Conservation (phyloP, 2,329 filamentous ascomycete species). For the Sclerotinia nivalis region DNA sequence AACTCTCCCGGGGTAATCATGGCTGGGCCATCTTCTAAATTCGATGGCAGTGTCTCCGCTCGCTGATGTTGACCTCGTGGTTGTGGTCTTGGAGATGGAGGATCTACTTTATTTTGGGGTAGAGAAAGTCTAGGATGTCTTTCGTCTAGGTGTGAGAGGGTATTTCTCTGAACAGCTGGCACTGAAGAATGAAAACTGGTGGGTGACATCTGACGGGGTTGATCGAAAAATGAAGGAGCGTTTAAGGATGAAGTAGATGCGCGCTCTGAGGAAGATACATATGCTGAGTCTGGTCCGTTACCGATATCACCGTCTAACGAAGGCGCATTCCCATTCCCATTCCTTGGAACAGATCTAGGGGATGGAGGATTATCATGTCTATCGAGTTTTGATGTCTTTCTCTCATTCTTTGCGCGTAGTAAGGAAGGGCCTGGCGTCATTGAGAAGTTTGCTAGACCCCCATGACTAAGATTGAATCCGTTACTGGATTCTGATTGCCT, state of each 20-base stretch:
- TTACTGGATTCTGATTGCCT: slow-evolving; percentile 68
- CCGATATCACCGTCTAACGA: slow-evolving; percentile 45
- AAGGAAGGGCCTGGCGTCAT: slow-evolving; percentile 37
- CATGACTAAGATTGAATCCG: slow-evolving; percentile 50
- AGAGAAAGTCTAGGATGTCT: slow-evolving; percentile 57
- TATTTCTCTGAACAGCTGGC: slow-evolving; percentile 32
- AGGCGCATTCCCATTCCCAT: slow-evolving; percentile 28
- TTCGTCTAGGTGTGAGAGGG: slow-evolving; percentile 46
- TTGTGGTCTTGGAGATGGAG: slow-evolving; percentile 42
- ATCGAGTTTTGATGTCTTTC: slow-evolving; percentile 31
- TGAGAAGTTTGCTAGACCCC: slow-evolving; percentile 49
- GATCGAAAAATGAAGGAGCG: slow-evolving; percentile 43
- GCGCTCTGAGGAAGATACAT: slow-evolving; percentile 52
- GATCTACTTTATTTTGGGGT: slow-evolving; percentile 50
- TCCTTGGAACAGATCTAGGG: slow-evolving; percentile 30
- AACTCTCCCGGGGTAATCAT: slow-evolving; percentile 58
- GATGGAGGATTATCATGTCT: slow-evolving; percentile 31
- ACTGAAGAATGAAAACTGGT: slow-evolving; percentile 43
- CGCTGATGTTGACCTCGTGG: slow-evolving; percentile 37
- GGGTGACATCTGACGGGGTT: slow-evolving; percentile 52
- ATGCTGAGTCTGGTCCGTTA: slow-evolving; percentile 54
- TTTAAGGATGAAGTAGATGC: slow-evolving; percentile 26
- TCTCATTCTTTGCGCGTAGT: slow-evolving; percentile 32
- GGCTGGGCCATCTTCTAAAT: slow-evolving; percentile 49
- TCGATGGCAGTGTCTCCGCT: slow-evolving; percentile 56